phyloP scores from a whole-genome alignment of 1,139 yeast species.

The Kodamaea sp. region DNA sequence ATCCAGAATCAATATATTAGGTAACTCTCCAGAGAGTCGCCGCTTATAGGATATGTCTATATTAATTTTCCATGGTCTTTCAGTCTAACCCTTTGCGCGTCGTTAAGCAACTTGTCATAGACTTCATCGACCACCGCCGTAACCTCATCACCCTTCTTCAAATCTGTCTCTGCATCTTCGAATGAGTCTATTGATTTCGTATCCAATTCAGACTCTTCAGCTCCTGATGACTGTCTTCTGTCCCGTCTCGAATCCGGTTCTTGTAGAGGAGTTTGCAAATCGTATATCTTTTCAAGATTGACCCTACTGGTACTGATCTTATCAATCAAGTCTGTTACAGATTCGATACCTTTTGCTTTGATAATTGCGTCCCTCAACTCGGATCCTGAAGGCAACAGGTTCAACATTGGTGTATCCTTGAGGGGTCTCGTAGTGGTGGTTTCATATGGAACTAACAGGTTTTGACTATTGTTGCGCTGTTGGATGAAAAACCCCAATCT shows the following conservation, averaged over 20 bases:
- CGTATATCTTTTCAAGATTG: constrained; percentile 57
- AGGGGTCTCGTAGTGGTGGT: constrained; percentile 5
- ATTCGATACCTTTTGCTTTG: constrained; percentile 74
- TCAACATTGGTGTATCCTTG: constrained; percentile 35
- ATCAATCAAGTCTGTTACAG: constrained; percentile 68
- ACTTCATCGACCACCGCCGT: constrained; percentile 60
- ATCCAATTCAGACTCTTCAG: constrained; percentile 8
- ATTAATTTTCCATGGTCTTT: constrained; percentile 24
- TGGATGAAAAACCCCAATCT: constrained; percentile 78
- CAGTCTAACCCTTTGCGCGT: constrained; percentile 65
- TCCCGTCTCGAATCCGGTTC: neutral
- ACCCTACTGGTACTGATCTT: constrained; percentile 58
- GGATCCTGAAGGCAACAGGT: constrained; percentile 67
- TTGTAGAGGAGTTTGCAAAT: constrained; percentile 10
- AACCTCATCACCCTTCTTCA: constrained; percentile 17
- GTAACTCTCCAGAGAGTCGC: too few species aligned
- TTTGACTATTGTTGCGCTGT: constrained; percentile 41
- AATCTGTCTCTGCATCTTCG: constrained; percentile 15
- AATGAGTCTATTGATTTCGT: constrained; percentile 24
- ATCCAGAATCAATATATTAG: too few species aligned
- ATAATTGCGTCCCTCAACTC: constrained; percentile 77
- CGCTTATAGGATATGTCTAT: neutral
- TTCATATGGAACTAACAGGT: constrained; percentile 2
- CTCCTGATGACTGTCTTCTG: constrained; percentile 11
- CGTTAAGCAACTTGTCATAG: constrained; percentile 68